Evolutionary conservation across 2,329 filamentous ascomycete species (phyloP).

Genomic region (Claviceps capensis): DNA sequence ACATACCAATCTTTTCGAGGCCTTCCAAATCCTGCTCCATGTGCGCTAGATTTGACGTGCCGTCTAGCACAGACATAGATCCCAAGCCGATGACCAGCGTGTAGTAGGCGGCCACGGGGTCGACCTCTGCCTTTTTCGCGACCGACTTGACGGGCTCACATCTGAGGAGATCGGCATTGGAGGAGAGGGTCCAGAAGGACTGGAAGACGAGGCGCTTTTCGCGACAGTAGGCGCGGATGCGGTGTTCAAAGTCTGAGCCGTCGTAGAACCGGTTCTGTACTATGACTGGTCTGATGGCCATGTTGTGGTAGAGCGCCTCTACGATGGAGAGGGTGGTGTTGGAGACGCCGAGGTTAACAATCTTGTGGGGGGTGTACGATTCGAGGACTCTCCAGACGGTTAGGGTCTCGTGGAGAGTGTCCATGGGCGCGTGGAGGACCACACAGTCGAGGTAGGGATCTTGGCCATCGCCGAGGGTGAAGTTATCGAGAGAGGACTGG

Average conservation of each 20-base stretch:
- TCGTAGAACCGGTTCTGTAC: constrained; percentile 66
- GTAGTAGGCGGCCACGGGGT: constrained; percentile 29
- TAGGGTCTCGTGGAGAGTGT: constrained; percentile 33
- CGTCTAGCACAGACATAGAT: constrained; percentile 29
- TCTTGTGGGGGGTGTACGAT: constrained; percentile 47
- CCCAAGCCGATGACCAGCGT: constrained; percentile 33
- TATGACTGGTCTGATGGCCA: constrained; percentile 34
- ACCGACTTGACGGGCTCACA: constrained; percentile 35
- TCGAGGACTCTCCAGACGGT: constrained; percentile 55
- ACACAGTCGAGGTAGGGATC: constrained; percentile 53
- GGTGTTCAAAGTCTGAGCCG: constrained; percentile 43
- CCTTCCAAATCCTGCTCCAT: constrained; percentile 37
- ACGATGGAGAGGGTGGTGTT: constrained; percentile 53
- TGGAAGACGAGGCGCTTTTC: constrained; percentile 31
- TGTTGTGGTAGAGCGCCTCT: constrained; percentile 31
- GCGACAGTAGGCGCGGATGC: constrained; percentile 40
- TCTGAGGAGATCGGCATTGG: constrained; percentile 26
- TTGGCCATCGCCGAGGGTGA: constrained; percentile 29
- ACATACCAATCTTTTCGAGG: constrained; percentile 24
- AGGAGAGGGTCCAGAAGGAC: constrained; percentile 40
- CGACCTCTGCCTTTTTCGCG: constrained; percentile 25
- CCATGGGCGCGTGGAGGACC: constrained; percentile 53
- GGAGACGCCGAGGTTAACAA: constrained; percentile 60
- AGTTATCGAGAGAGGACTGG: constrained; percentile 49
- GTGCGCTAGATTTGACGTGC: constrained; percentile 29